Base-by-base conservation (phyloP, 2,329 filamentous ascomycete species). In the Bisporella sp. region DNA sequence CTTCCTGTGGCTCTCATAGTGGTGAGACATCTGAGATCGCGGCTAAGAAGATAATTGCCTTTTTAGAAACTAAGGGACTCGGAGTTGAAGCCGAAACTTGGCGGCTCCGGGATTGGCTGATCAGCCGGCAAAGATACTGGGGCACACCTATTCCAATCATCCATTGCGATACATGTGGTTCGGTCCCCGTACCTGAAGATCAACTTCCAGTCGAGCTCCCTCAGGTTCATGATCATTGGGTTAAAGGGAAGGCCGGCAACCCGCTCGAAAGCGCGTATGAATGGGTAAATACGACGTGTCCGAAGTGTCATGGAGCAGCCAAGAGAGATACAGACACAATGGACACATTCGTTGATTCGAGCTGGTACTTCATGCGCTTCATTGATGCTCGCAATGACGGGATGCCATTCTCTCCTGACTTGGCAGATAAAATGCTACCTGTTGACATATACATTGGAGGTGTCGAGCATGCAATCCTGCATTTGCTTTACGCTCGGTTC, bases 321-420 rank as follows among this genome's bases (percentile, higher is more conserved):
- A 85, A 82, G 64, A 79, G 90, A 56, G 90, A 96, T 57, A 95
- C 90, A 0, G 90, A 96, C 65, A 96, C 90, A 3, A 95, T 96
- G 90, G 90, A 96, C 66, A 96, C 90, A 0, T 96, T 96, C 69
- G 90, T 96, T 54, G 90, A 95, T 69, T 95, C 89, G 1, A 95
- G 89, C 48, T 96, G 90, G 90, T 96, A 96, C 67, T 95, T 84
- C 62, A 81, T 91, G 69, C 80, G 89, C 9, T 95, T 89, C 60
- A 69, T 84, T 31, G 88, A 95, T 60, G 73, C 86, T 1, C 72
- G 81, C 13, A 91, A 93, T 57, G 57, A 72, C 11, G 62, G 75
- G 2, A 65, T 71, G 11, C 82, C 81, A 0, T 82, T 95, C 56
- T 81, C 80, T 1, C 69, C 81, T n/a, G 69, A 74, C 13, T 74